Base-by-base conservation (phyloP, 352 stramenopile genomes). In the Phytopythium cucurbitacearum region DNA sequence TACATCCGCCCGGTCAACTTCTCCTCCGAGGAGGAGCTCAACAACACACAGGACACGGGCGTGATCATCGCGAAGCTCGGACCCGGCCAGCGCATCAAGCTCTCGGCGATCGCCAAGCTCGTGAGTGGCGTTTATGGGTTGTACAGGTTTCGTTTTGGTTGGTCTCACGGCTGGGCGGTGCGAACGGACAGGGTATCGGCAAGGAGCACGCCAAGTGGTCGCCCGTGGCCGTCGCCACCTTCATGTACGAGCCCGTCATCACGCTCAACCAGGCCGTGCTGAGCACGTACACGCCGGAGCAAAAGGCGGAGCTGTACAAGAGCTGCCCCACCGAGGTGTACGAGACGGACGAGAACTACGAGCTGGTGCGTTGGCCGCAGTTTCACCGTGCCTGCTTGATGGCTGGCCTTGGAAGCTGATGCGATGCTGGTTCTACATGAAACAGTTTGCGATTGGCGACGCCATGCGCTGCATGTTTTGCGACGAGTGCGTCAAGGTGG, bases 201-300 rank as follows among this genome's bases (percentile, higher is more conserved):
- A 99, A 98, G 71, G 95, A 98, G 68, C 96, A 99, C 66, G 92
- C 95, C 59, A 98, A 98, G 81, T 99, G 95, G 95, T 97, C 82
- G 39, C 95, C 96, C 3, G 95, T 98, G 40, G 91, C 89, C 0
- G 93, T 98, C 5, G 95, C 94, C 11, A 98, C 93, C 38, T 98
- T 96, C 65, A 94, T 91, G 76, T 96, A 94, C 61, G 86, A 96
- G 50, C 85, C 87, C 48, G 91, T 93, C 58, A 94, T 97, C 53
- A 93, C 74, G 52, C 69, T 97, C 11, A 96, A 97, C 61, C 80
- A 92, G 57, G 94, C 87, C 58, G 90, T 97, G 49, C 80, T 97
- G 41, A 96, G 91, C 57, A 94, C 85, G n/a, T 91, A 96, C 41
- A 92, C 86, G 38, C 75, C 95, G 38, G 90, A 98, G 64, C 94